These are phyloP conservation scores for Brassica carinata DNA, from an alignment of 345 rosid genomes.

Conservation along the genomic window DNA sequence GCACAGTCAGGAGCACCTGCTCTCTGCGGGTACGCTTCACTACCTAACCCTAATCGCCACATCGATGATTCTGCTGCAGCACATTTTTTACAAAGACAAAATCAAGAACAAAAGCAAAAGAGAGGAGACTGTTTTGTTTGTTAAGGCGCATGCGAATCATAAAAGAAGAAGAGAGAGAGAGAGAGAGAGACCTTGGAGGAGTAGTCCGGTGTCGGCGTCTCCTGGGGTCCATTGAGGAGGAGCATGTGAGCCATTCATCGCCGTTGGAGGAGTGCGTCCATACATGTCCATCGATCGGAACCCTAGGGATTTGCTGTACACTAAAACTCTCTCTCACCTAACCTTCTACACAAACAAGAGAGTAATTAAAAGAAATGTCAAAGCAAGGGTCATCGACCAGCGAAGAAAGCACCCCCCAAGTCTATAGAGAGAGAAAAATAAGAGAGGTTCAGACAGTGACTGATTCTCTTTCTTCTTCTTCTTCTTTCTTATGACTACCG, in stretches of 20 bases:
- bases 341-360: slow-evolving; percentile 18
- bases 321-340: slow-evolving; percentile 15
- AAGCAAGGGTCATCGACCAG: slow-evolving; percentile 14
- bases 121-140: slow-evolving; percentile 2
- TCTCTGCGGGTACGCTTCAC: slow-evolving; percentile 75
- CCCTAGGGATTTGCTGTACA: slow-evolving; percentile 48
- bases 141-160: slow-evolving; percentile 27
- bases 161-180: slow-evolving; percentile 3
- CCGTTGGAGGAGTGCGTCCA: slow-evolving; percentile 54
- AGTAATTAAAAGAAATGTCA: slow-evolving; percentile 8
- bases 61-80: slow-evolving; percentile 67
- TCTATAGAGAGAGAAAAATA: slow-evolving; percentile 11
- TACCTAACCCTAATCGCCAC: slow-evolving; percentile 69
- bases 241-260: slow-evolving; percentile 55
- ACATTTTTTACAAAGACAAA: neutral
- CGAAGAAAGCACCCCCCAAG: slow-evolving; percentile 7
- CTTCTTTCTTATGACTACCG: slow-evolving; percentile 37
- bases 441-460: slow-evolving; percentile 13
- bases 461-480: slow-evolving; percentile 26
- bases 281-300: slow-evolving; percentile 71
- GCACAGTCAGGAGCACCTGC: slow-evolving; percentile 83
- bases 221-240: slow-evolving; percentile 55
- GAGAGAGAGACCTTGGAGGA: slow-evolving; percentile 48
- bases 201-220: slow-evolving; percentile 57
- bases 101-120: slow-evolving; percentile 27